A percentile compares a stretch with the other conserved stretches of the same genome.
phyloP scores from a whole-genome alignment of 2,329 filamentous ascomycete genomes.

The Talaromyces pinophilus region DNA sequence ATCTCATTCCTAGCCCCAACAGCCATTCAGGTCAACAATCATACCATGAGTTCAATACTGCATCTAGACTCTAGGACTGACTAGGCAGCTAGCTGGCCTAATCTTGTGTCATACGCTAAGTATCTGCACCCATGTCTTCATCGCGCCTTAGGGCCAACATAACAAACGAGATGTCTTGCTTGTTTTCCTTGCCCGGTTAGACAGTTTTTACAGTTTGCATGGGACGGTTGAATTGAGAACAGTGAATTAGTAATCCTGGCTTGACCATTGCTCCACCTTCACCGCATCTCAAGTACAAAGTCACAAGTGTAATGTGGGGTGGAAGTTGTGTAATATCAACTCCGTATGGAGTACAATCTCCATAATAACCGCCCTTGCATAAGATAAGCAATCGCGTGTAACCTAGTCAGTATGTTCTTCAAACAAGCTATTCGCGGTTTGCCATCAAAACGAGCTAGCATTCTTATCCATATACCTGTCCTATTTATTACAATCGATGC shows the following conservation, averaged over 20 bases:
- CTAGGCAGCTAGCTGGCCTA: background rate
- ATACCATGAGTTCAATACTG: background rate
- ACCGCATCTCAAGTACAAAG: background rate
- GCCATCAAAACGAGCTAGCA: background rate
- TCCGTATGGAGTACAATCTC: background rate
- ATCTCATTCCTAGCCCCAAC: background rate
- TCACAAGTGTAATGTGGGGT: background rate
- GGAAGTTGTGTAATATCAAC: background rate
- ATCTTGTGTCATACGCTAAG: background rate
- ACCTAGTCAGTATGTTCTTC: background rate
- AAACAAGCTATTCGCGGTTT: background rate
- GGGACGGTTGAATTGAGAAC: background rate
- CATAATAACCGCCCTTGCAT: constrained; percentile 1
- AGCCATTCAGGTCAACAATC: background rate
- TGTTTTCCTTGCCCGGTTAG: background rate
- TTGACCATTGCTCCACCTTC: background rate
- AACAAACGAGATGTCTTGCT: background rate
- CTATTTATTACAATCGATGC: background rate
- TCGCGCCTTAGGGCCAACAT: background rate
- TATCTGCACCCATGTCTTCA: background rate
- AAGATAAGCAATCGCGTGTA: background rate
- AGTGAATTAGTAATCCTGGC: background rate
- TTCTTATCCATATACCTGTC: background rate
- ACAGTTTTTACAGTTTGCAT: background rate
- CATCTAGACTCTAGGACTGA: background rate